Base-by-base conservation (phyloP, 2,329 filamentous ascomycete genomes). In the Alternaria sp. region DNA sequence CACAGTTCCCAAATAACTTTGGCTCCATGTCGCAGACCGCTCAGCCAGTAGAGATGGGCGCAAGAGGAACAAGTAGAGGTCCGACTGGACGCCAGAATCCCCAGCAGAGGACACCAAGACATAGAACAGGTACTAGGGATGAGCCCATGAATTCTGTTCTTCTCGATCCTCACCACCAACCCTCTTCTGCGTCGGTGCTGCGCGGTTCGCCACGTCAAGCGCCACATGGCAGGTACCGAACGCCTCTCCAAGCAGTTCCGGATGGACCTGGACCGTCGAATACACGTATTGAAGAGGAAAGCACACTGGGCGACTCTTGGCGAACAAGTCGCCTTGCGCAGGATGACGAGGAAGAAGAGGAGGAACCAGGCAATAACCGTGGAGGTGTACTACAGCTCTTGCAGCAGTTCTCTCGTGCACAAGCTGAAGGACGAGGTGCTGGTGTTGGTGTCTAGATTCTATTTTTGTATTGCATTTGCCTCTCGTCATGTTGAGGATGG, bases 131-230 rank as follows among this genome's bases (percentile, higher is more conserved):
- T 58, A 53, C 63, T 55, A 63, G 69, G 54, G 75, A 75, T 5
- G 91, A 88, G 9, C 89, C 90, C 5, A 89, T 91, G 85, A 87
- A 88, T 18, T 93, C 90, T 1, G 86, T 91, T 65, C 82, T 94
- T 2, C 82, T 94, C 2, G 91, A 94, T 76, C 88, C 90, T 3
- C 90, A 91, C 71, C 89, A 94, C 62, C 90, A 93, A 62, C 91
- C 90, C 6, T 81, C 84, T 7, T 81, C 84, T 1, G 80, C 81
- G 2, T 82, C 84, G 9, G 80, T 64, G 41, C 58, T 74, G 69
- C 82, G 67, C 80, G 80, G 59, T 78, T 81, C 71, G 53, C 70
- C 80, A 74, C 53, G 83, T 83, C 67, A 83, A 80, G 49, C 81
- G 75, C 34, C 86, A 81, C 63, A 79, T 73, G 39, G 39, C 38